Percentiles rank a stretch among this genome's conserved stretches.
phyloP scores from a whole-genome alignment of 148 eudicot genomes.

The Silene uniflora region DNA sequence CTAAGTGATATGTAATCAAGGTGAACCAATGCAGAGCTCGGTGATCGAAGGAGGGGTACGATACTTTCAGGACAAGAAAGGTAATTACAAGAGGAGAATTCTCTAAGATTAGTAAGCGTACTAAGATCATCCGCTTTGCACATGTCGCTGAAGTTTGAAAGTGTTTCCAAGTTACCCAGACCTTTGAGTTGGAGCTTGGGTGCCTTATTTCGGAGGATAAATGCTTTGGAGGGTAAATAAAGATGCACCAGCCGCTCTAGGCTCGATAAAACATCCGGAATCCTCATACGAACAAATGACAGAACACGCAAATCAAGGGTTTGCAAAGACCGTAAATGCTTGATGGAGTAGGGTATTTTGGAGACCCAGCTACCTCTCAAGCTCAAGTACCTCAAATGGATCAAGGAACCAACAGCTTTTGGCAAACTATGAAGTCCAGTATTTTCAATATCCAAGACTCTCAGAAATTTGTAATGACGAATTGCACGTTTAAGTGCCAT shows the following conservation, averaged over 20 bases:
- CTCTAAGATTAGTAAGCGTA: conserved; percentile 8
- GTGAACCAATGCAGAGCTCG: conserved; percentile 1
- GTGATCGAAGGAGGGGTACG: not conserved
- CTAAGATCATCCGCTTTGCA: conserved; percentile 10
- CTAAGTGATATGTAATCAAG: conserved; percentile 13
- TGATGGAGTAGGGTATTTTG: conserved; percentile 21
- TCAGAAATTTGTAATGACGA: conserved; percentile 14
- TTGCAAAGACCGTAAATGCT: conserved; percentile 17
- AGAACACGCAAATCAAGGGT: conserved; percentile 31
- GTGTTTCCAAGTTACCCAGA: conserved; percentile 11
- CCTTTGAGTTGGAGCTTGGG: conserved; percentile 4
- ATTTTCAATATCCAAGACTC: conserved; percentile 29
- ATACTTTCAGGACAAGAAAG: not conserved
- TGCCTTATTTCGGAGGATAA: not conserved
- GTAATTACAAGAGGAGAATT: conserved; percentile 16
- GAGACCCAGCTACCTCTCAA: conserved; percentile 20
- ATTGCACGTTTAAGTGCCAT: conserved; percentile 2
- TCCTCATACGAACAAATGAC: conserved; percentile 18
- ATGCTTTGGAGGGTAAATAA: conserved; percentile 19
- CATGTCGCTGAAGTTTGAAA: conserved; percentile 21
- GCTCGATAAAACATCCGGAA: conserved; percentile 13
- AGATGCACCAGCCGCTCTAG: conserved; percentile 17
- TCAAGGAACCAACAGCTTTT: conserved; percentile 22
- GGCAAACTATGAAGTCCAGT: conserved; percentile 11
- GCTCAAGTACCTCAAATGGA: conserved; percentile 32